Evolutionary conservation across 1,139 yeast species (phyloP), one percentile per base, ranked within the genome.

Genomic region (Nakaseomyces uthaithaninus): DNA sequence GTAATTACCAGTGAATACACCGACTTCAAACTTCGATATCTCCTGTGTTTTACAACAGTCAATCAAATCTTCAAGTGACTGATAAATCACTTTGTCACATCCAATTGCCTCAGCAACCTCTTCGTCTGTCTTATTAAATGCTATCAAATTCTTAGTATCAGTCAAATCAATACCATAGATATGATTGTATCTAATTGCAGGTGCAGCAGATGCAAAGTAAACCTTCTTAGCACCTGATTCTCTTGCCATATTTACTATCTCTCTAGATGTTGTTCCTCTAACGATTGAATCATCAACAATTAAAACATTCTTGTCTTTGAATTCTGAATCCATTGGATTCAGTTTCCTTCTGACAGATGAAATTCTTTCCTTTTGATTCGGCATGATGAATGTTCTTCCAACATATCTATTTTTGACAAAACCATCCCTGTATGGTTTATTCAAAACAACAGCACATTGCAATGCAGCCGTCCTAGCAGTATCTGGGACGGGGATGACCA

Each of bases 321-420:
- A 91, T 66, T 93, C 99, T 41, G 85, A 76, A 47, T 80, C 87
- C 96, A 91, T 91, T 5, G 98, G 96, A 62, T 91, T 91, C 58
- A 91, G 72, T 66, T 91, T 91, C 55, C 95, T 76, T 59, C 98
- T 77, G 17, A 91, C 99, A 25, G 94, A 82, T 9, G 95, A 85
- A 43, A 89, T 79, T 64, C 99, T 78, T 65, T 87, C 94, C 61
- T 80, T 77, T 67, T 93, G 98, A 66, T 87, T 89, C 11, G 98
- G 97, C 99, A 91, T 91, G 57, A 91, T 91, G 60, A 91, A 91
- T 0, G 99, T 91, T 63, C 99, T 77, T 27, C 98, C 98, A 47
- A 91, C 94, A 57, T 91, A 91, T 57, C 97, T 76, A 68, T 91
- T 91, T 65, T 91, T 91, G 48, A 91, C 94, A 59, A 91, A 93